Percentiles rank a stretch among this genome's conserved stretches.
These are phyloP conservation scores for Neohortaea acidophila DNA, from an alignment of 495 filamentous ascomycete species.

Conservation along the genomic window DNA sequence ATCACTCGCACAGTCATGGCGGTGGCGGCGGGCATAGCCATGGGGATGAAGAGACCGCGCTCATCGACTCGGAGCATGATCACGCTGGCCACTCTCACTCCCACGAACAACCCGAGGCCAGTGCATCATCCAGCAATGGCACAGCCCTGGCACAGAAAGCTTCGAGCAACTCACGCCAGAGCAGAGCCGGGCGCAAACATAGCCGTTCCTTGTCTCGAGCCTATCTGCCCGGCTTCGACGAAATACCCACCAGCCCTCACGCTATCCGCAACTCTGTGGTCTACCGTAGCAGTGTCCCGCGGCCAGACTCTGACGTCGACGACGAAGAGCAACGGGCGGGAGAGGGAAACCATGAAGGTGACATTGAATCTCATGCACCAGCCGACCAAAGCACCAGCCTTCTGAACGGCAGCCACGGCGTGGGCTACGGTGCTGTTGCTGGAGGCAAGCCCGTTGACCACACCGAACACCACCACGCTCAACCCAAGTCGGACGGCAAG, in stretches of 20 bases:
- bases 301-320: slow-evolving; percentile 37
- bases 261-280: slow-evolving; percentile 87
- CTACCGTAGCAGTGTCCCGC: slow-evolving; percentile 53
- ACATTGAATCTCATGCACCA: slow-evolving; percentile 17
- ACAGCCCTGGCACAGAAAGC: not conserved
- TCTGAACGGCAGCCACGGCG: slow-evolving; percentile 7
- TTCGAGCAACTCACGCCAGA: not conserved
- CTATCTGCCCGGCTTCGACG: slow-evolving; percentile 29
- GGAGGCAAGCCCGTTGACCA: slow-evolving; percentile 30
- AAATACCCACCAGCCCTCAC: slow-evolving; percentile 76
- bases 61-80: no score
- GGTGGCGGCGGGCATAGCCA: slow-evolving; percentile 30
- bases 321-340: slow-evolving; percentile 36
- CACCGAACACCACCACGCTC: slow-evolving; percentile 60
- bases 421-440: slow-evolving; percentile 14
- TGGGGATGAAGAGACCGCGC: slow-evolving; percentile 24
- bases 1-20: slow-evolving; percentile 57
- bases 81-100: no score
- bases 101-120: no score
- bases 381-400: no score
- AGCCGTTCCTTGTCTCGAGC: slow-evolving; percentile 25
- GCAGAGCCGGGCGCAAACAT: slow-evolving; percentile 18
- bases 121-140: no score
- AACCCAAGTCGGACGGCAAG: slow-evolving; percentile 48
- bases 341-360: slow-evolving; percentile 35